Percentiles rank a stretch among this genome's conserved stretches.
phyloP scores from a whole-genome alignment of 768 basidiomycete species.

The Cystofilobasidium macerans region DNA sequence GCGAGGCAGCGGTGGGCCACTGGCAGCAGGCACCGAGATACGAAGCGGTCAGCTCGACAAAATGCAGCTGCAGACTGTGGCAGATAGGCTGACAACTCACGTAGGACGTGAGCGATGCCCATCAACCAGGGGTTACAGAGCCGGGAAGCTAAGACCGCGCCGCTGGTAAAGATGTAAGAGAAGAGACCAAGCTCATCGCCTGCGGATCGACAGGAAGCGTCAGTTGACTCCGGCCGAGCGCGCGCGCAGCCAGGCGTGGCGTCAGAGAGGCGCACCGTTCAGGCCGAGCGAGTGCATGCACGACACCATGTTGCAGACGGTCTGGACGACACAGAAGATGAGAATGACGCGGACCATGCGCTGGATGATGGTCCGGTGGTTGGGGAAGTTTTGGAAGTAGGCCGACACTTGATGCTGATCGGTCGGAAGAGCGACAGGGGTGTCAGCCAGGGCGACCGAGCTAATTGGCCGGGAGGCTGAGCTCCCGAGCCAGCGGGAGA shows the following conservation, averaged over 20 bases:
- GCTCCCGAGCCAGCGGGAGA: not conserved
- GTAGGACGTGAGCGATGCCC: not conserved
- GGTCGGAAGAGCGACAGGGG: not conserved
- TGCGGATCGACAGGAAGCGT: not conserved
- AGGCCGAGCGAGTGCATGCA: not conserved
- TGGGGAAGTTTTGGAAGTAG: not conserved
- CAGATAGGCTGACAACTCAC: too few species aligned
- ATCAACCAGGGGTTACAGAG: not conserved
- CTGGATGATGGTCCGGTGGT: constrained; percentile 6
- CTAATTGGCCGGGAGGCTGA: too few species aligned
- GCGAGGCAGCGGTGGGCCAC: not conserved
- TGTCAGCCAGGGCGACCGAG: not conserved
- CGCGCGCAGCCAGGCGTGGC: not conserved
- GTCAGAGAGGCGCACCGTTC: not conserved
- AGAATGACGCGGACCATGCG: constrained; percentile 4
- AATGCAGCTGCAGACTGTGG: too few species aligned
- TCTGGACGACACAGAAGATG: not conserved
- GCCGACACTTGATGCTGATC: not conserved
- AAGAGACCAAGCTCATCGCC: not conserved
- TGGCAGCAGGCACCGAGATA: too few species aligned
- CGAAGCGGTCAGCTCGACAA: too few species aligned
- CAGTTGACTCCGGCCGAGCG: too few species aligned
- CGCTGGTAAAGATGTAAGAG: not conserved
- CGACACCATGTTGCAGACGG: not conserved
- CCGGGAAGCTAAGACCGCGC: not conserved